phyloP scores from a whole-genome alignment of 768 basidiomycete species.

The Tulasnella sp. region DNA sequence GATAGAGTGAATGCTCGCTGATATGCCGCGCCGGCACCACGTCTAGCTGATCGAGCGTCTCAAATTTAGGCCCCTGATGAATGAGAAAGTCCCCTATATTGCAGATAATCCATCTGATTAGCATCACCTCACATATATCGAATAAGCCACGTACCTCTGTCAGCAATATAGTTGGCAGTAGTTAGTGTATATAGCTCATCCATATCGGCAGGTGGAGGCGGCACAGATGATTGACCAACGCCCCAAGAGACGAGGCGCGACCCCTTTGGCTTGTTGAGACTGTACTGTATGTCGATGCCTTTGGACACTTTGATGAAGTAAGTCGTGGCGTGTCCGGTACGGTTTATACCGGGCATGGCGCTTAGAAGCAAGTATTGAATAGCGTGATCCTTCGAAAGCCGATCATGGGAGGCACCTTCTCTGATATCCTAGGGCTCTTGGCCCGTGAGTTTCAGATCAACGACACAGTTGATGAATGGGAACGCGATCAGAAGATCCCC shows the following conservation, averaged over 20 bases:
- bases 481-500: conserved; percentile 29
- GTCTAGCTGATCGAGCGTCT: too few relatives aligned
- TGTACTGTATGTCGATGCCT: conserved; percentile 25
- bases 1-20: too few relatives aligned
- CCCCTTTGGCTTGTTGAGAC: conserved; percentile 20
- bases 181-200: conserved; percentile 21
- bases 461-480: conserved; percentile 36
- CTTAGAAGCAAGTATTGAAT: not conserved
- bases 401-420: conserved; percentile 30
- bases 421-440: conserved; percentile 34
- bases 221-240: conserved; percentile 15
- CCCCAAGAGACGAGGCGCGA: conserved; percentile 21
- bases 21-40: too few relatives aligned
- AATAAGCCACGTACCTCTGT: conserved; percentile 22
- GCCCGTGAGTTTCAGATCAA: conserved; percentile 34
- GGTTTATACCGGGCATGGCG: conserved; percentile 3
- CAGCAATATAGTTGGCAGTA: conserved; percentile 24
- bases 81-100: too few relatives aligned
- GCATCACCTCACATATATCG: too few relatives aligned
- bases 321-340: conserved; percentile 24
- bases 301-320: conserved; percentile 35
- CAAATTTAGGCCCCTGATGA: too few relatives aligned
- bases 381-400: not conserved
- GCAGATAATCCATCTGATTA: too few relatives aligned
- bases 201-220: conserved; percentile 15